Conservation (phyloP, 2,329 filamentous ascomycete species). For the Colletotrichum trifolii region DNA sequence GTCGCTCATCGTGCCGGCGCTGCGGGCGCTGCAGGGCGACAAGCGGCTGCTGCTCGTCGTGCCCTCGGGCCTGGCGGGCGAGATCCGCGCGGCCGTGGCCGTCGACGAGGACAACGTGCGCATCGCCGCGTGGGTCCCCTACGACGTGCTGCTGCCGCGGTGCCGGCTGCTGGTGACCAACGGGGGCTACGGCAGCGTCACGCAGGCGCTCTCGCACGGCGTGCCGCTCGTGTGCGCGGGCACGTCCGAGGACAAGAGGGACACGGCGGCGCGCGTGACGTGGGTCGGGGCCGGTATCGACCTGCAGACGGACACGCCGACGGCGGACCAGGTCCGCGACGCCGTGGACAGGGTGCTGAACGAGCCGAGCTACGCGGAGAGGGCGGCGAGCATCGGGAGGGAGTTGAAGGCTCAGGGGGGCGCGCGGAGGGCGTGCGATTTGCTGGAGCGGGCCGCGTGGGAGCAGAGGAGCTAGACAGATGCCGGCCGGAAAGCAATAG, state of each 20-base stretch:
- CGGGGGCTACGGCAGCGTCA: slow-evolving; percentile 51
- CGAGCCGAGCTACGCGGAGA: slow-evolving; percentile 39
- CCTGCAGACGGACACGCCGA: slow-evolving; percentile 48
- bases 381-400: slow-evolving; percentile 40
- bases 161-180: slow-evolving; percentile 50
- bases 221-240: slow-evolving; percentile 50
- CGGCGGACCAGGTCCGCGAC: slow-evolving; percentile 39
- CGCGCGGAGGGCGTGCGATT: slow-evolving; percentile 40
- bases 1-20: slow-evolving; percentile 50
- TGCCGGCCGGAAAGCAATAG: no score
- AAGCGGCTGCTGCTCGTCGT: slow-evolving; percentile 46
- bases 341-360: slow-evolving; percentile 43
- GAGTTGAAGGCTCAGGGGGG: slow-evolving; percentile 45
- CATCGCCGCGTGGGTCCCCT: slow-evolving; percentile 50
- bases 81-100: slow-evolving; percentile 41
- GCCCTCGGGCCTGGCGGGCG: slow-evolving; percentile 44
- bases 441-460: slow-evolving; percentile 42
- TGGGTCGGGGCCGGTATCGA: slow-evolving; percentile 49
- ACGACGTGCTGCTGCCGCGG: slow-evolving; percentile 48
- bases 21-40: slow-evolving; percentile 46
- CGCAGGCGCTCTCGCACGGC: slow-evolving; percentile 48
- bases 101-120: slow-evolving; percentile 41
- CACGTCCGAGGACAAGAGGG: slow-evolving; percentile 50
- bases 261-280: slow-evolving; percentile 47
- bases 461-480: neutral